Base-by-base conservation (phyloP, 306 rosid genomes). In the Sicyos baderoa region DNA sequence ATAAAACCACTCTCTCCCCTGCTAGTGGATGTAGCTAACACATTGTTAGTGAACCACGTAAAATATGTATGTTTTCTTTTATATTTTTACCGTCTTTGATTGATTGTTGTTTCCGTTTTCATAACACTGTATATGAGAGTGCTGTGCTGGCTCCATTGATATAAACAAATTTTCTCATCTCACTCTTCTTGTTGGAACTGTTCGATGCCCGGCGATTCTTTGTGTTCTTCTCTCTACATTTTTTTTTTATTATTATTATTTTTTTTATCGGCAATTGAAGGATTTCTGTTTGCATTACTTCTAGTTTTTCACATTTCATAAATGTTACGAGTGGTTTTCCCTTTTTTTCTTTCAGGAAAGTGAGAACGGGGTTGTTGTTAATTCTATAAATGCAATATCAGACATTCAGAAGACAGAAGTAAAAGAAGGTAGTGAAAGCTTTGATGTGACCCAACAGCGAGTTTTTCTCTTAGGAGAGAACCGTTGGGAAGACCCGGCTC, bases 401-500 rank as follows among this genome's bases (percentile, higher is more conserved):
- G 89, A 88, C 74, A 58, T 79, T 53, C 87, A 85, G 86, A 71
- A 82, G 76, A 79, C 78, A 51, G 51, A 68, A 21, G 83, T 71
- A 72, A 75, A 78, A 19, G 85, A 71, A 72, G 75, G 78, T 19
- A 86, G 74, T 35, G 81, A 58, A 63, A 86, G 55, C 64, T 76
- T 74, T 45, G 83, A 79, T 49, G 74, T 66, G 37, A 72, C 86
- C 49, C 75, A 78, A 19, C 91, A 37, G 22, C 72, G 95, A 72
- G 98, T 93, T 77, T 93, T 86, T 74, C 98, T 93, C 57, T 79
- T 93, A 0, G 98, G 98, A 72, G 97, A 90, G 80, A 93, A 90
- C 72, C 82, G 99, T 51, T 90, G 97, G 97, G 99, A 93, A 85
- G 96, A 93, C 37, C 86, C 99, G 71, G 84, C 96, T 23, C 90